Conservation (phyloP, 441 rosid genomes). For the Jatropha podagrica region DNA sequence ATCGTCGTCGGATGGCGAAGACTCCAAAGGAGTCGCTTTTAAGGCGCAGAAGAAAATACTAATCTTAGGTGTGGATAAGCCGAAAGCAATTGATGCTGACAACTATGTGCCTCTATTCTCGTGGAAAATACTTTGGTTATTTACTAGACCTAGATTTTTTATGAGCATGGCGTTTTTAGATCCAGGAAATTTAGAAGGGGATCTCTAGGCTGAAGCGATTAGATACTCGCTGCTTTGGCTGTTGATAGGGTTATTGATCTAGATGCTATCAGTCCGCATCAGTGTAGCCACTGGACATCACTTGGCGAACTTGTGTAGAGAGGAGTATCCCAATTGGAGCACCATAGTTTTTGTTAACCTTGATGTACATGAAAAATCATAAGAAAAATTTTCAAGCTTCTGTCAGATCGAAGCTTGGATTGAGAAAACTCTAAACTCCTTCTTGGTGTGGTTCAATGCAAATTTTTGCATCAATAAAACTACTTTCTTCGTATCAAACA, state of each 20-base stretch:
- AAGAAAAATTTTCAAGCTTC: no score
- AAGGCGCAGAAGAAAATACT: slow-evolving; percentile 63
- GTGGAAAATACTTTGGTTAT: slow-evolving; percentile 86
- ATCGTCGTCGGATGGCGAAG: slow-evolving; percentile 28
- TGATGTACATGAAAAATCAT: slow-evolving; percentile 66
- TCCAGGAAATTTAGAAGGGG: slow-evolving; percentile 96
- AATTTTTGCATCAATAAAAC: no score
- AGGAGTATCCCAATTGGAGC: slow-evolving; percentile 92
- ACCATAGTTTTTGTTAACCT: slow-evolving; percentile 62
- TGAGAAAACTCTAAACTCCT: no score
- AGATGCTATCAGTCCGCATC: slow-evolving; percentile 79
- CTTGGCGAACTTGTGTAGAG: slow-evolving; percentile 89
- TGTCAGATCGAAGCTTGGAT: no score
- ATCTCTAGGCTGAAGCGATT: slow-evolving; percentile 92
- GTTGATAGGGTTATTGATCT: slow-evolving; percentile 82
- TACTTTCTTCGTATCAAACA: no score
- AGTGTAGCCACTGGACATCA: slow-evolving; percentile 91
- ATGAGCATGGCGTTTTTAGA: slow-evolving; percentile 97
- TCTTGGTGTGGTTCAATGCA: no score
- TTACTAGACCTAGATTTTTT: slow-evolving; percentile 90
- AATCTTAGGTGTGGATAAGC: slow-evolving; percentile 41
- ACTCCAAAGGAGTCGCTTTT: slow-evolving; percentile 44
- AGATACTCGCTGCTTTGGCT: slow-evolving; percentile 91
- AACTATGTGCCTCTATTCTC: slow-evolving; percentile 74
- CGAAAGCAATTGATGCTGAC: slow-evolving; percentile 21